Evolutionary conservation across 495 filamentous ascomycete species (phyloP).

Genomic region (Annulohypoxylon moriforme): DNA sequence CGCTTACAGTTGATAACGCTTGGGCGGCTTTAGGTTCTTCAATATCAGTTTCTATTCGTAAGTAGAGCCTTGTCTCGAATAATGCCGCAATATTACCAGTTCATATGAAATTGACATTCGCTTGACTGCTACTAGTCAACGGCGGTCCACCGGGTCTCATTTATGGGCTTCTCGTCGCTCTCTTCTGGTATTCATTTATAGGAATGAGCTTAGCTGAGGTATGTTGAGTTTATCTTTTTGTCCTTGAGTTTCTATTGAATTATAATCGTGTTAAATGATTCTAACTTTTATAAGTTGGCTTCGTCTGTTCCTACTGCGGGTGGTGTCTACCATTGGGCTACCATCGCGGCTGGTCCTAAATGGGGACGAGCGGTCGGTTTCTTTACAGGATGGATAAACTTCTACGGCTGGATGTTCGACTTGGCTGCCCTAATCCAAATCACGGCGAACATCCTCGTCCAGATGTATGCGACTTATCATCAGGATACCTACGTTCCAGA

Average conservation of each 20-base stretch:
- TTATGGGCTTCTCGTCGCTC: slow-evolving; percentile 62
- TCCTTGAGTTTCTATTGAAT: background rate
- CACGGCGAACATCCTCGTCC: slow-evolving; percentile 72
- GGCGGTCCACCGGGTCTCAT: slow-evolving; percentile 68
- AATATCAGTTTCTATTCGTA: slow-evolving; percentile 65
- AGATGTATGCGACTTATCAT: slow-evolving; percentile 79
- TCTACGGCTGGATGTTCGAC: slow-evolving; percentile 72
- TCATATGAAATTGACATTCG: slow-evolving; percentile 15
- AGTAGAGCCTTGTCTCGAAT: slow-evolving; percentile 27
- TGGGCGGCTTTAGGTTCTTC: slow-evolving; percentile 67
- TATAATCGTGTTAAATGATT: background rate
- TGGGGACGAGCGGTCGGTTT: slow-evolving; percentile 78
- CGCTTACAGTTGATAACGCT: slow-evolving; percentile 65
- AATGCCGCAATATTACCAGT: background rate
- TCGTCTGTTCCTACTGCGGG: slow-evolving; percentile 82
- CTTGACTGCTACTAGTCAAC: slow-evolving; percentile 54
- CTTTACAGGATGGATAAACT: slow-evolving; percentile 85
- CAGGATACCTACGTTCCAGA: slow-evolving; percentile 67
- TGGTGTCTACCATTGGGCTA: slow-evolving; percentile 91
- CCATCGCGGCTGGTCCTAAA: slow-evolving; percentile 73
- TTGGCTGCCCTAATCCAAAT: slow-evolving; percentile 75
- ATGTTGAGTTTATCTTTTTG: slow-evolving; percentile 4
- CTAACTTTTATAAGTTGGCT: slow-evolving; percentile 65
- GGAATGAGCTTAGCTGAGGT: slow-evolving; percentile 58
- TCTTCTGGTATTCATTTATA: slow-evolving; percentile 60